Evolutionary conservation across 148 eudicot species (phyloP), one percentile per base, ranked within the genome.

Genomic region (Vaccinium myrtillus): DNA sequence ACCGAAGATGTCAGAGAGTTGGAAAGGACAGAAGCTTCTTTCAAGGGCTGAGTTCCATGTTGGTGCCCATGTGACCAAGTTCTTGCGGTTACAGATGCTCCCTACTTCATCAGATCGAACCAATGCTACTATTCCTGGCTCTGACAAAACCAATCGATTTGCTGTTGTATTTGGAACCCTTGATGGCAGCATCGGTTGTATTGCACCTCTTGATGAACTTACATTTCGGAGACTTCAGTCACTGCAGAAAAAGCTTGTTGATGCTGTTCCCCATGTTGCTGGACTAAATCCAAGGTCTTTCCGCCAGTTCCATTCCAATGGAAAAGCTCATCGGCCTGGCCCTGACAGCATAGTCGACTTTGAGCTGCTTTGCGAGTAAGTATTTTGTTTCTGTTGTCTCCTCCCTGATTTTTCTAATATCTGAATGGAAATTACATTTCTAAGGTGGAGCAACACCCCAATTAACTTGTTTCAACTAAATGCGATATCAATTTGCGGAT

Each of bases 1-100:
- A 8, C 99, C 96, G n/a, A 97, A 97, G 85, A 54, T 91, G 91
- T 90, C 94, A 18, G 98, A 95, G 83, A 97, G 99, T 84, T 95
- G 98, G 98, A 95, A 97, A 93, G 99, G 98, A 61, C 96, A 93
- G 85, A 97, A 97, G 87, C 98, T 97, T 88, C 97, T 97, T 83
- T 94, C 98, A 30, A 90, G 98, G 90, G 99, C 98, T 16, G 99
- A 97, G 89, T 97, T 97, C 83, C 99, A 97, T 83, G 91, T 95
- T 81, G 99, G 98, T 53, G 92, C 99, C 54, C 98, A 94, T 81
- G 94, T 95, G 80, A 93, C 99, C 21, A 97, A 97, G 83, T 95
- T 95, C 87, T 84, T 93, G 82, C 90, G 99, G 84, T 84, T 97
- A 82, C 98, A 97, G 85, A 92, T 97, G 93, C 98, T 95, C 85